phyloP scores from a whole-genome alignment of 164 flowering plant genomes.

The Stephania japonica region DNA sequence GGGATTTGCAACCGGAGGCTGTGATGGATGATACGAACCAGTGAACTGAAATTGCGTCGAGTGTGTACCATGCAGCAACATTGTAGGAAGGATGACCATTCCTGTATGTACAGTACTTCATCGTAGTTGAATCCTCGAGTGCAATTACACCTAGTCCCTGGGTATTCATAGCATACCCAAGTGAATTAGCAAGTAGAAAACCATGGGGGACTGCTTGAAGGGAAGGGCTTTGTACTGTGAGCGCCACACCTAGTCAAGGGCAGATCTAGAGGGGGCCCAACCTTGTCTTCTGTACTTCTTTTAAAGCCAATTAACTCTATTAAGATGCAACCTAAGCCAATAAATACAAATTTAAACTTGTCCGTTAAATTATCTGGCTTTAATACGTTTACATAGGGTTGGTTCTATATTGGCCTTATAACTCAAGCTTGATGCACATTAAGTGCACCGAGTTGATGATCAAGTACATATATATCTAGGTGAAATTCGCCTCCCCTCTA shows the following conservation, averaged over 20 bases:
- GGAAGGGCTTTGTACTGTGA: slow-evolving; percentile 80
- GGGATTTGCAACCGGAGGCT: slow-evolving; percentile 55
- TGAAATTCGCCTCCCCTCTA: too few relatives aligned
- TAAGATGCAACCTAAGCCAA: too few relatives aligned
- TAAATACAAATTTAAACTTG: too few relatives aligned
- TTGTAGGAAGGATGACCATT: slow-evolving; percentile 65
- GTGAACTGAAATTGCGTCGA: slow-evolving; percentile 81
- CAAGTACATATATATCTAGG: too few relatives aligned
- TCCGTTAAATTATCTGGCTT: too few relatives aligned
- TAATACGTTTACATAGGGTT: too few relatives aligned
- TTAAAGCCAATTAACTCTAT: too few relatives aligned
- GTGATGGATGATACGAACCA: slow-evolving; percentile 65
- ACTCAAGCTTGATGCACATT: too few relatives aligned
- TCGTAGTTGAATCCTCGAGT: slow-evolving; percentile 75
- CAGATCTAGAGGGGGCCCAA: slow-evolving; percentile 62
- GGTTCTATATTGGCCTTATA: too few relatives aligned
- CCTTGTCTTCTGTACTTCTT: too few relatives aligned
- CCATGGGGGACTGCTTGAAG: slow-evolving; percentile 60
- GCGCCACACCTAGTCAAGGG: slow-evolving; percentile 64
- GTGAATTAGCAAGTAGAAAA: slow-evolving; percentile 67
- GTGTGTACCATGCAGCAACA: slow-evolving; percentile 53
- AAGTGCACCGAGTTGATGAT: too few relatives aligned
- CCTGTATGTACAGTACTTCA: slow-evolving; percentile 83
- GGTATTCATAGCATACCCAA: slow-evolving; percentile 68
- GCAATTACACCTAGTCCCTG: slow-evolving; percentile 58